A percentile compares a stretch with the other conserved stretches of the same genome.
Conservation (phyloP, 2,329 filamentous ascomycete genomes). For the Aspergillus spinulosporus region DNA sequence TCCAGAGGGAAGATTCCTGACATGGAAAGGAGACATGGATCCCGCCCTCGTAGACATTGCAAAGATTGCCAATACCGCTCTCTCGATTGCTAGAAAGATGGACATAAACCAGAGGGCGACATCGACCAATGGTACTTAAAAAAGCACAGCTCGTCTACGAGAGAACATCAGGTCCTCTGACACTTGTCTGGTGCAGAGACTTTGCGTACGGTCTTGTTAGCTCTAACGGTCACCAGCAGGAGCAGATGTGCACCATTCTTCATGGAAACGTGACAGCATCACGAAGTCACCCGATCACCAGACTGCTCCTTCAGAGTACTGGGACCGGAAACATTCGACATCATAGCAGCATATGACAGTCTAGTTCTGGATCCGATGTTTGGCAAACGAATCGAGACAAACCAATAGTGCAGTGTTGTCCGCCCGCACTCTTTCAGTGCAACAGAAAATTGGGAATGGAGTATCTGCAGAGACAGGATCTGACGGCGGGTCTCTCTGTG, state of each 20-base stretch:
- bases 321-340: constrained; percentile 22
- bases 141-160: too few species aligned
- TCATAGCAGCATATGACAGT: constrained; percentile 28
- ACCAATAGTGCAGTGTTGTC: constrained; percentile 46
- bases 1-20: too few species aligned
- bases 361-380: constrained; percentile 18
- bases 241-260: constrained; percentile 44
- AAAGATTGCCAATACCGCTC: too few species aligned
- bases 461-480: constrained; percentile 14
- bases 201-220: constrained; percentile 45
- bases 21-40: too few species aligned
- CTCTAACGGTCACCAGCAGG: constrained; percentile 34
- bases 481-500: constrained; percentile 35
- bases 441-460: constrained; percentile 5
- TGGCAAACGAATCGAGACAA: constrained; percentile 18
- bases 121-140: too few species aligned
- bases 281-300: constrained; percentile 36
- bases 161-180: neutral
- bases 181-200: constrained; percentile 44
- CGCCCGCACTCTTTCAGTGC: constrained; percentile 39
- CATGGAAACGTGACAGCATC: constrained; percentile 34
- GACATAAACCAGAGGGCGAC: too few species aligned
- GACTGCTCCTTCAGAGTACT: constrained; percentile 29
- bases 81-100: too few species aligned
- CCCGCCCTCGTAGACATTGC: too few species aligned